Evolutionary conservation across 2,329 filamentous ascomycete genomes (phyloP).

Genomic region (Neodidymelliopsis sp.): DNA sequence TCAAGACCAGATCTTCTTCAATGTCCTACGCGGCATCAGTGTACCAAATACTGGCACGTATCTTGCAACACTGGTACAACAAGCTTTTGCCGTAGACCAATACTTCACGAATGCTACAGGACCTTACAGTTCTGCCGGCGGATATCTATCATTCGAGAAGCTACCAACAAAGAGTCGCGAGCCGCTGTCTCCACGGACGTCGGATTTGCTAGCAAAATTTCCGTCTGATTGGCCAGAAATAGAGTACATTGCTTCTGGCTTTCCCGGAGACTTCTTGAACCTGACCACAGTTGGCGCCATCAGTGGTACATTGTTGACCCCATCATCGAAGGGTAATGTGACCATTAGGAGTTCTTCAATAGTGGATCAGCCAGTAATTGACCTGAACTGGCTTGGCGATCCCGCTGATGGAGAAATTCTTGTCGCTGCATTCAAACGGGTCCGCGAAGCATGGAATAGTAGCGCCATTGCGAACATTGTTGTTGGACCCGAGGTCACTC

Average conservation of each 20-base stretch:
- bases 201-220: conserved; percentile 18
- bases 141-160: conserved; percentile 33
- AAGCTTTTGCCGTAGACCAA: conserved; percentile 19
- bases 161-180: conserved; percentile 21
- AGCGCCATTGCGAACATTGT: conserved; percentile 27
- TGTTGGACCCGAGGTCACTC: conserved; percentile 35
- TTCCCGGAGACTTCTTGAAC: conserved; percentile 23
- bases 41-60: conserved; percentile 32
- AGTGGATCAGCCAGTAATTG: conserved; percentile 41
- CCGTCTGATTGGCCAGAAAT: conserved; percentile 30
- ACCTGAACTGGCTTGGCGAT: conserved; percentile 45
- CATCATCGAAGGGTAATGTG: conserved; percentile 38
- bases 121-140: conserved; percentile 31
- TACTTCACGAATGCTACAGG: conserved; percentile 24
- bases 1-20: conserved; percentile 34
- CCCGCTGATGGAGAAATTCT: conserved; percentile 41
- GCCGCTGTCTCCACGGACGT: conserved; percentile 18
- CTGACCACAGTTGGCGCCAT: conserved; percentile 23
- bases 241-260: conserved; percentile 29
- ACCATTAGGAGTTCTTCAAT: conserved; percentile 39
- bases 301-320: conserved; percentile 24
- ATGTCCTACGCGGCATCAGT: conserved; percentile 24
- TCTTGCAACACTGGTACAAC: conserved; percentile 21
- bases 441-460: conserved; percentile 36
- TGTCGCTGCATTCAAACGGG: conserved; percentile 42